Evolutionary conservation across 768 basidiomycete genomes (phyloP), one percentile per base, ranked within the genome.

Genomic region (Boletales sp.): DNA sequence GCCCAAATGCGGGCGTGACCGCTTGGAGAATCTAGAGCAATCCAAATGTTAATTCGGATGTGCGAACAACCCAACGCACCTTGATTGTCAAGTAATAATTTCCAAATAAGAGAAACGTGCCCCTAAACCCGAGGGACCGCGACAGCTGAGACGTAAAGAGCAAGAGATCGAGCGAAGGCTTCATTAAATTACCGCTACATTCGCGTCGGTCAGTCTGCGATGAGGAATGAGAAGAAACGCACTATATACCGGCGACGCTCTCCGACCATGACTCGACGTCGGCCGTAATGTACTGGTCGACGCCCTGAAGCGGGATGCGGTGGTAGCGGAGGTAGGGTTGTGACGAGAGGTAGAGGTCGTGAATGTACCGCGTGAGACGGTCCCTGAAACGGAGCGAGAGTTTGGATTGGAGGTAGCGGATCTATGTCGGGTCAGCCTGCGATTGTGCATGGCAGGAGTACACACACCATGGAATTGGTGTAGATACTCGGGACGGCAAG

Each of bases 61-160:
- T 8, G 19, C n/a, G 2, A 3, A 10, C 17, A 29, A 10, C 3
- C 1, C 37, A 18, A 30, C 52, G 14, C 34, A 67, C 66, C 61
- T 66, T 75, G 4, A 88, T 87, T 0, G 94, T 98, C n/a, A 82
- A 69, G 48, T 90, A 87, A 64, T 97, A 95, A 57, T 91, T 94
- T 24, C 74, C 72, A 60, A 90, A 90, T 10, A 97, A 74, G 6
- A 94, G 72, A 2, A 84, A 49, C 0, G 88, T 91, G 3, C 94
- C 95, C n/a, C 86, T 80, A 0, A 86, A 72, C 11, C 94, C 94
- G 15, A 97, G 81, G 0, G 90, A 89, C 14, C 84, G 81, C 0
- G 91, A 86, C 11, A 97, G 81, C 61, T 97, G 94, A 8, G 86
- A 85, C 1, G 93, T 95, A 73, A 97, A 98, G 41, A 98, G 82